Evolutionary conservation across 768 basidiomycete genomes (phyloP).

Genomic region (Pisolithus microcarpus): DNA sequence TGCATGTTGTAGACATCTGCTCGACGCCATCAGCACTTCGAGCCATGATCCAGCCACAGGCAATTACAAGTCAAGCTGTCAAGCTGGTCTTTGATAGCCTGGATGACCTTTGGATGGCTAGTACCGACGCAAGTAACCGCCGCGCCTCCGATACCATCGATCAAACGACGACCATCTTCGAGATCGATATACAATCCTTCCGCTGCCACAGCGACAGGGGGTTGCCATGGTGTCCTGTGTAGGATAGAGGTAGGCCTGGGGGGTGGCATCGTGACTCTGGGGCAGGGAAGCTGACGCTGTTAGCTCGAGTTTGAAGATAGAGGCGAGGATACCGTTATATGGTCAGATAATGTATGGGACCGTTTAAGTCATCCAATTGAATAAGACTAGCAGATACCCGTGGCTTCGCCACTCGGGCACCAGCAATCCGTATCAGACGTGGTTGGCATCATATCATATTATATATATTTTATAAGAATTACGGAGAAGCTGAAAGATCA

Average conservation of each 20-base stretch:
- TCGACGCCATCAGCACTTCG: neutral
- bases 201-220: constrained; percentile 58
- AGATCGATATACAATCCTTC: constrained; percentile 68
- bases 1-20: constrained; percentile 86
- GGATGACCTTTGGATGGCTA: constrained; percentile 60
- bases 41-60: neutral
- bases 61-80: constrained; percentile 64
- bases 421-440: too few species aligned
- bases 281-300: neutral
- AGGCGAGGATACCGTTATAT: too few species aligned
- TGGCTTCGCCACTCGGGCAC: too few species aligned
- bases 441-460: too few species aligned
- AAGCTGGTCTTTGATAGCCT: constrained; percentile 73
- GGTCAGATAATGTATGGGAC: neutral
- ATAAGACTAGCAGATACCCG: too few species aligned
- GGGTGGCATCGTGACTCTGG: neutral
- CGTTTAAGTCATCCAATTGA: neutral
- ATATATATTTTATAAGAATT: too few species aligned
- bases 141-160: constrained; percentile 83
- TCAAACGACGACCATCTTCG: constrained; percentile 57
- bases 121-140: constrained; percentile 78
- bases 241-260: constrained; percentile 38
- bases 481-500: too few species aligned
- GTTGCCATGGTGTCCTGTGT: constrained; percentile 67
- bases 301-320: too few species aligned